These are phyloP conservation scores for Pseudogymnoascus pannorum DNA, from an alignment of 2,329 filamentous ascomycete genomes.

Conservation along the genomic window DNA sequence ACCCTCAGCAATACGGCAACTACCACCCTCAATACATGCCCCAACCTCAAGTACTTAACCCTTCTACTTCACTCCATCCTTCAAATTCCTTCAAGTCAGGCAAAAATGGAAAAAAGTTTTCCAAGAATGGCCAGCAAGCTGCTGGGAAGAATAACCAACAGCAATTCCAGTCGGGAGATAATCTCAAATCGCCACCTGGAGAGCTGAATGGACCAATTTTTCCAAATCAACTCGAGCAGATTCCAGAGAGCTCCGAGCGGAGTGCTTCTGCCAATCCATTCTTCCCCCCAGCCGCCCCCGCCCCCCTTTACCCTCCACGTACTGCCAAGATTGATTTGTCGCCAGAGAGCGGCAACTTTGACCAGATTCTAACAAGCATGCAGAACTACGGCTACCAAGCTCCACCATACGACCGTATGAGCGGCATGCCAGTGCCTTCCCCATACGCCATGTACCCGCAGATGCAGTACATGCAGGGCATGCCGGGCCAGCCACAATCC, in stretches of 20 bases:
- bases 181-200: not conserved
- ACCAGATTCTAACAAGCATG: slow-evolving; percentile 50
- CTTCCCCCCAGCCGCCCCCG: slow-evolving; percentile 12
- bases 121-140: slow-evolving; percentile 8
- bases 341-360: slow-evolving; percentile 63
- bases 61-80: slow-evolving; percentile 30
- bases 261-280: slow-evolving; percentile 14
- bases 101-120: not conserved
- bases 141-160: slow-evolving; percentile 8
- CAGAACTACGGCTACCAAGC: slow-evolving; percentile 57
- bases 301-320: slow-evolving; percentile 22
- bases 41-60: slow-evolving; percentile 45
- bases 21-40: slow-evolving; percentile 30
- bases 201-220: not conserved
- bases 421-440: slow-evolving; percentile 31
- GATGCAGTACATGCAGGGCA: slow-evolving; percentile 43
- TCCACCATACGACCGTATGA: slow-evolving; percentile 41
- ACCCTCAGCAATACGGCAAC: slow-evolving; percentile 41
- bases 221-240: not conserved
- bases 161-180: not conserved
- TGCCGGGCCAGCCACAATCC: slow-evolving; percentile 35
- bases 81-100: slow-evolving; percentile 16
- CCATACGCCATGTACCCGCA: slow-evolving; percentile 36
- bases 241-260: slow-evolving; percentile 15
- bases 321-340: slow-evolving; percentile 49